Evolutionary conservation across 202 grass and related monocot species (phyloP), one percentile per base, ranked within the genome.

Genomic region (Setaria italica): DNA sequence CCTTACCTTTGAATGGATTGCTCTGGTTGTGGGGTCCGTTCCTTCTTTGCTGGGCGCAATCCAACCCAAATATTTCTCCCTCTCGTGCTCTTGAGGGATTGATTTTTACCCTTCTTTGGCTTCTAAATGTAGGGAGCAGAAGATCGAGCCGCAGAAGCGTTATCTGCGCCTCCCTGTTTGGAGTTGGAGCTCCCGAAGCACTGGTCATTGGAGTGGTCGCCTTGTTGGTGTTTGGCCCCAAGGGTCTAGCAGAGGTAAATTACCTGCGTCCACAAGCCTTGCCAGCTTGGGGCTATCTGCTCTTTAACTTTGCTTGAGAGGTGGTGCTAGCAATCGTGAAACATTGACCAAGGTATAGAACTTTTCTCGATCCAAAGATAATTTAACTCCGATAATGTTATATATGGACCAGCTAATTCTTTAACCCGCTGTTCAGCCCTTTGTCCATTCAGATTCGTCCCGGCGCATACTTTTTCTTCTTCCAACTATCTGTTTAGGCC

Each of bases 201-300:
- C 78, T 99, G 76, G 97, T 99, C 46, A 99, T 99, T 57, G 97
- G 97, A 74, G 97, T 96, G 66, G 97, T 99, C 15, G 97, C 97
- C 64, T 81, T 99, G 87, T 79, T 96, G 41, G 93, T 99, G 19
- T 99, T 99, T 63, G 93, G 97, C 64, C 97, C 97, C 56, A 99
- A 99, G 90, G 97, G 96, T 64, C 88, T 99, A 76, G 97, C 97
- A 63, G 97, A 99, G 88, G 93, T 92, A 92, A 78, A 67, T n/a
- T 74, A 34, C 25, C 19, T 80, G 76, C 4, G n/a, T 74, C 55
- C 2, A 20, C 43, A 72, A 46, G 15, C 35, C 12, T 86, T 15
- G 30, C 51, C 12, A 16, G 15, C 30, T 51, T 73, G 48, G 54
- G 11, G 34, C 20, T 74, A 3, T 74, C 11, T 20, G 13, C 8